A percentile compares a stretch with the other conserved stretches of the same genome.
These are phyloP conservation scores for Alternaria gaisen DNA, from an alignment of 2,329 filamentous ascomycete species.

Conservation along the genomic window DNA sequence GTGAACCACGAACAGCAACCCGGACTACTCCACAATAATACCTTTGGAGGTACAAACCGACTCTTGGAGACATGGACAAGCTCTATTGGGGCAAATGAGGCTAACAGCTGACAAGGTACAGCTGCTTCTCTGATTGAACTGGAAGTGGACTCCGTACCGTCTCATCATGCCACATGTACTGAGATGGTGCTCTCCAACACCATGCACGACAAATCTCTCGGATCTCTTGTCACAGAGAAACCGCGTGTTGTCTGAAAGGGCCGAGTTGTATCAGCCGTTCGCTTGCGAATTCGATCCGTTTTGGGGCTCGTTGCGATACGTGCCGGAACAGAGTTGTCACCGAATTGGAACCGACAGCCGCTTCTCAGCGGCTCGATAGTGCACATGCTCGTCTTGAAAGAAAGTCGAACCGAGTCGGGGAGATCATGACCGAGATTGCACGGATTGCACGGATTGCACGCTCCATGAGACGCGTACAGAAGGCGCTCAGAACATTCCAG, in stretches of 20 bases:
- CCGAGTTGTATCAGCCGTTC: conserved; percentile 12
- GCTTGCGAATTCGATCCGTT: conserved; percentile 2
- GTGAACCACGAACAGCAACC: neutral
- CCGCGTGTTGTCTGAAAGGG: conserved; percentile 3
- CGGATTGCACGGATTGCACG: conserved; percentile 1
- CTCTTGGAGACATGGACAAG: conserved; percentile 1
- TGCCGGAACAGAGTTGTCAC: neutral
- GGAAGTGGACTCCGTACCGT: neutral
- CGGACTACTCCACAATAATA: neutral
- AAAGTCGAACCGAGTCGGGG: neutral
- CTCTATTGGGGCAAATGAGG: neutral
- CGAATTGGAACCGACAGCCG: conserved; percentile 2
- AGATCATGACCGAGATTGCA: conserved; percentile 12
- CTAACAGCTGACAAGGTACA: conserved; percentile 1
- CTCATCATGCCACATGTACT: neutral
- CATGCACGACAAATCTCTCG: conserved; percentile 1
- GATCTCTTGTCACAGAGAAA: conserved; percentile 3
- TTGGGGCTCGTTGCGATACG: conserved; percentile 1
- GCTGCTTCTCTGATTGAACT: neutral
- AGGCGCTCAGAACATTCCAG: conserved; percentile 1
- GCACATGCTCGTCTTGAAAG: neutral
- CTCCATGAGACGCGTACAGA: conserved; percentile 9
- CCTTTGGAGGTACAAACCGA: neutral
- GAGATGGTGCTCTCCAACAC: neutral
- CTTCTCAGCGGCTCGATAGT: neutral